A percentile compares a stretch with the other conserved stretches of the same genome.
Evolutionary conservation across 1,284 basidiomycete species (phyloP).

Genomic region (Cryptococcus maquisensis): DNA sequence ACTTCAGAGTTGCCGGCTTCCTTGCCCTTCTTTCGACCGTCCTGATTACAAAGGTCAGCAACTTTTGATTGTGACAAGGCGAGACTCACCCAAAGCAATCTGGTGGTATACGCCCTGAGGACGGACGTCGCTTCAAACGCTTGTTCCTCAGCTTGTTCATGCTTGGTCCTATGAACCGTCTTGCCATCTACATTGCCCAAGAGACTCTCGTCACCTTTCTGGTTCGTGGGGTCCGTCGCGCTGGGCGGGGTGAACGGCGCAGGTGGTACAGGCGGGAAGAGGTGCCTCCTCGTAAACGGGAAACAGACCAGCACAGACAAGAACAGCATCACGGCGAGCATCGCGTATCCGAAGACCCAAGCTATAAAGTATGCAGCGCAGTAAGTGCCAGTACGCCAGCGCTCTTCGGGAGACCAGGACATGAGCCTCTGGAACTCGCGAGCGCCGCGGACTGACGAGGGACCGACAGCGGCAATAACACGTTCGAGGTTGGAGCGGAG

Average conservation of each 20-base stretch:
- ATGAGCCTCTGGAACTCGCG: slow-evolving; percentile 55
- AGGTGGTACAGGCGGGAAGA: slow-evolving; percentile 56
- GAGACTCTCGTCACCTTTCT: slow-evolving; percentile 48
- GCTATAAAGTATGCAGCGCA: slow-evolving; percentile 51
- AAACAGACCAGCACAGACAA: slow-evolving; percentile 52
- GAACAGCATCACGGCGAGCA: slow-evolving; percentile 48
- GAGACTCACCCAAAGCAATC: slow-evolving; percentile 35
- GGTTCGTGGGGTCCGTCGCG: slow-evolving; percentile 49
- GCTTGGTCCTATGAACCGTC: slow-evolving; percentile 44
- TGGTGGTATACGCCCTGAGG: slow-evolving; percentile 45
- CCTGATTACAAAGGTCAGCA: slow-evolving; percentile 12
- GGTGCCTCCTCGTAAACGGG: slow-evolving; percentile 49
- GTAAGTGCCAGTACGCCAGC: slow-evolving; percentile 50
- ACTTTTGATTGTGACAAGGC: background rate
- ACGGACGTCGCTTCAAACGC: slow-evolving; percentile 49
- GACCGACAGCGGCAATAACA: slow-evolving; percentile 53
- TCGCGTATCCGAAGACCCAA: slow-evolving; percentile 51
- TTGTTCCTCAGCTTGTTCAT: slow-evolving; percentile 51
- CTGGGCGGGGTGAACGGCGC: slow-evolving; percentile 45
- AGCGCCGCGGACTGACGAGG: slow-evolving; percentile 50
- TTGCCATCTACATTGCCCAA: slow-evolving; percentile 45
- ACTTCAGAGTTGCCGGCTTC: slow-evolving; percentile 46
- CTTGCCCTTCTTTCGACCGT: slow-evolving; percentile 37
- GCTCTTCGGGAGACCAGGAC: slow-evolving; percentile 54
- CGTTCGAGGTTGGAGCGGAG: slow-evolving; percentile 55